Evolutionary conservation across 257 asterid genomes (phyloP), one percentile per base, ranked within the genome.

Genomic region (Coffea canephora): DNA sequence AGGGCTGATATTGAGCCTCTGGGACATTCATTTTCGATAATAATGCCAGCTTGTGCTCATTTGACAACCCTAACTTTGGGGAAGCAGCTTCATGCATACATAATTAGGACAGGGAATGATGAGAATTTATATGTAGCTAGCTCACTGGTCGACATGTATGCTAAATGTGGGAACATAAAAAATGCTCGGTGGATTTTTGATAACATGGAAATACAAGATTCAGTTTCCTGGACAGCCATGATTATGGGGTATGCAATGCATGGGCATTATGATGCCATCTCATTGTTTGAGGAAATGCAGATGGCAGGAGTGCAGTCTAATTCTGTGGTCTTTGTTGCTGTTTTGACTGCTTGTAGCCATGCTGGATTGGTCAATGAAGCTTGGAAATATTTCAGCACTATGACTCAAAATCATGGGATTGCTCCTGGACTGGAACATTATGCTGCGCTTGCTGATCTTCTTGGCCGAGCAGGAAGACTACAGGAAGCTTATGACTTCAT

Each of bases 31-130:
- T 91, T 93, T 86, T 93, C 99, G n/a, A 92, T 95, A 66, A 87
- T 95, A 83, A 82, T 95, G 71, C 99, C 99, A 0, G 97, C 97
- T 4, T 95, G 98, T 89, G 96, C 92, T 49, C 94, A 93, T 88
- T 85, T 93, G 80, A 83, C 93, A 2, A 86, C 93, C 5, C 80
- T 90, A 5, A 86, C 82, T 80, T 81, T 95, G 80, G 99, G 99
- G 75, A 93, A 89, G 83, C 96, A 95, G 89, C 97, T 95, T 75
- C 99, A 95, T 34, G 91, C 90, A 71, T 89, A 84, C 82, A 88
- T 92, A 34, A 80, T 86, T n/a, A 88, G 98, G 79, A 84, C 75
- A 13, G 91, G 91, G 1, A 90, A 92, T 84, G 87, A 81, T 79
- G 87, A 83, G 54, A 95, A 93, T 64, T 81, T 89, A 75, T 92